Evolutionary conservation across 106 monocot genomes (phyloP), one percentile per base, ranked within the genome.

Genomic region (Triglochin maritima): DNA sequence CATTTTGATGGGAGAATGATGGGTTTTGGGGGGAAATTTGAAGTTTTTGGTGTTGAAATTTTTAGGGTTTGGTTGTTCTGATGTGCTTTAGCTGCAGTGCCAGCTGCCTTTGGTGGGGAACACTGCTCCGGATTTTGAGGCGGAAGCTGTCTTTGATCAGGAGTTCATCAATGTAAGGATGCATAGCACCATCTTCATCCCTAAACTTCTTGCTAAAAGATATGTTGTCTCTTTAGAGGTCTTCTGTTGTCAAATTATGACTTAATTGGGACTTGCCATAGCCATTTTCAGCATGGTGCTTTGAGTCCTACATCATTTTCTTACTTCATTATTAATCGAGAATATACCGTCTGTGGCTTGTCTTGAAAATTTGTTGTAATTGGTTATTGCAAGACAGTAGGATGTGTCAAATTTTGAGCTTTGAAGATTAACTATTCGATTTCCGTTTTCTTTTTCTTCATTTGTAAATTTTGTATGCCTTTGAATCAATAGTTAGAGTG

Each of bases 111-210:
- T 93, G 81, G 93, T 89, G 56, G 93, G 93, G 8, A 89, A 93
- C 61, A 56, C 42, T 12, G 93, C 93, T 4, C 88, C 89, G 4
- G 84, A 93, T 79, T 93, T 93, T 60, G 86, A 81, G 66, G 93
- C 89, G 3, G 89, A 93, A 60, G 93, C 93, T 13, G 93, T 93
- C 44, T 89, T 89, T 57, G 93, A 89, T 67, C 88, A 89, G 80
- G 89, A 93, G 60, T 93, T 93, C 60, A 82, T 93, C 47, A 93
- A 93, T 53, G 93, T 89, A 77, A 47, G 12, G n/a, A 46, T 29
- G 29, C 13, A 57, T 57, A 29, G 41, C 15, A 71, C 63, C 45
- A 44, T 62, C 2, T 4, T 42, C 29, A 4, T 61, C 61, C 8
- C 12, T 44, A 8, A 52, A 52, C 2, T 8, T 8, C 7, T 52